phyloP scores from a whole-genome alignment of 1,284 basidiomycete genomes.

The Apiotrichum domesticum region DNA sequence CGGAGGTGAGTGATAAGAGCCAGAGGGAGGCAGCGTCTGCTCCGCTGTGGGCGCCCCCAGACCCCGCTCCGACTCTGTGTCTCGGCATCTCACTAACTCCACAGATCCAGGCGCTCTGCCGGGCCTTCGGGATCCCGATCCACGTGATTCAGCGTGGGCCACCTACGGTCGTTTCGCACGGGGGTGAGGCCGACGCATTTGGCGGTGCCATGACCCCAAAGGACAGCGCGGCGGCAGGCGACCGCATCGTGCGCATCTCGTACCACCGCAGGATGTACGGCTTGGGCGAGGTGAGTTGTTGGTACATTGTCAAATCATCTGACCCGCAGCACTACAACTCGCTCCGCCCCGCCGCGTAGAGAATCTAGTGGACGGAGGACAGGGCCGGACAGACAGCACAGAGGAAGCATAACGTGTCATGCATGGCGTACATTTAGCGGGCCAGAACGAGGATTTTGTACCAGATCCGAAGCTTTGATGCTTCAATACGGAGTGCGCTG shows the following conservation, averaged over 20 bases:
- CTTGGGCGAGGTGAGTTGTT: slow-evolving; percentile 70
- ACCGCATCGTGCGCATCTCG: slow-evolving; percentile 64
- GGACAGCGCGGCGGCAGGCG: slow-evolving; percentile 44
- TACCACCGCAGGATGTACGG: slow-evolving; percentile 90
- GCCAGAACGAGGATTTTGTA: too few species aligned
- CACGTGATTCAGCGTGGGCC: slow-evolving; percentile 81
- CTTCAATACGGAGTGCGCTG: too few species aligned
- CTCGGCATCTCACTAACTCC: neutral
- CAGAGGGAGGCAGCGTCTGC: too few species aligned
- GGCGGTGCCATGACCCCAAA: slow-evolving; percentile 43
- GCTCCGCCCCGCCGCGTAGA: slow-evolving; percentile 52
- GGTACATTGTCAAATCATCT: neutral
- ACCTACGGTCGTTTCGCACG: slow-evolving; percentile 77
- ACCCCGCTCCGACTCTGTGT: too few species aligned
- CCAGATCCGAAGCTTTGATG: too few species aligned
- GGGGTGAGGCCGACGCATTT: slow-evolving; percentile 42
- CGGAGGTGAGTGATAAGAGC: slow-evolving; percentile 55
- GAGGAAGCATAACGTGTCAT: too few species aligned
- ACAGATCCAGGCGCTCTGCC: slow-evolving; percentile 75
- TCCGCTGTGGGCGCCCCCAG: too few species aligned
- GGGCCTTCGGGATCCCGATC: slow-evolving; percentile 78
- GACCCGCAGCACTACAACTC: slow-evolving; percentile 75
- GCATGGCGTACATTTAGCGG: too few species aligned
- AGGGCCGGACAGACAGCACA: neutral
- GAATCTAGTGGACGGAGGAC: too few species aligned